phyloP scores from a whole-genome alignment of 495 filamentous ascomycete genomes.

The Penicillium ucsense region DNA sequence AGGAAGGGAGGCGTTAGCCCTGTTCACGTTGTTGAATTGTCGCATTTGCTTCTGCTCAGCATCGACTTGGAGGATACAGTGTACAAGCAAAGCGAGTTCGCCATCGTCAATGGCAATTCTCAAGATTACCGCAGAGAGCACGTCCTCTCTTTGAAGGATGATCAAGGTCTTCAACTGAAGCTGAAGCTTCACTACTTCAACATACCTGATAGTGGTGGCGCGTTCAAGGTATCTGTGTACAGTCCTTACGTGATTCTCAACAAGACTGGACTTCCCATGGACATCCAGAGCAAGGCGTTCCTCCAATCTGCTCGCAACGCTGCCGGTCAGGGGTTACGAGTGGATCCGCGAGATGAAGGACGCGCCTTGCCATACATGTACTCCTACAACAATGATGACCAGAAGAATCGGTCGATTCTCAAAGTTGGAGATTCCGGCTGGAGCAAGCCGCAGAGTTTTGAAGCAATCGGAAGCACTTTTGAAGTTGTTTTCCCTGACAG shows the following conservation, averaged over 20 bases:
- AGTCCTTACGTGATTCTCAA: slow-evolving; percentile 92
- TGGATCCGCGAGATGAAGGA: slow-evolving; percentile 38
- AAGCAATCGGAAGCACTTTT: slow-evolving; percentile 89
- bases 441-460: slow-evolving; percentile 96
- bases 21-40: slow-evolving; percentile 92
- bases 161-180: slow-evolving; percentile 64
- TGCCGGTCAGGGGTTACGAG: slow-evolving; percentile 61
- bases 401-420: slow-evolving; percentile 76
- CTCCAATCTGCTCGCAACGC: slow-evolving; percentile 71
- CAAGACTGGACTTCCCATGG: slow-evolving; percentile 83
- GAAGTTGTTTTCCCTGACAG: slow-evolving; percentile 72
- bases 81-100: slow-evolving; percentile 91
- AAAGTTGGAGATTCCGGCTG: slow-evolving; percentile 82
- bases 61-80: slow-evolving; percentile 93
- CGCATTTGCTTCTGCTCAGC: slow-evolving; percentile 83
- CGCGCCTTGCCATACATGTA: slow-evolving; percentile 90
- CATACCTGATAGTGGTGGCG: slow-evolving; percentile 85
- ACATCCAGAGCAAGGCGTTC: slow-evolving; percentile 81
- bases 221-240: slow-evolving; percentile 90
- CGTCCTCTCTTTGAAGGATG: slow-evolving; percentile 70
- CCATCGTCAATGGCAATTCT: slow-evolving; percentile 84
- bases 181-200: slow-evolving; percentile 89
- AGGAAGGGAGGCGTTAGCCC: slow-evolving; percentile 93
- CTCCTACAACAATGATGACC: slow-evolving; percentile 77
- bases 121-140: slow-evolving; percentile 83